A percentile compares a stretch with the other conserved stretches of the same genome.
These are phyloP conservation scores for Rhododendron griersonianum DNA, from an alignment of 148 eudicot genomes.

Conservation along the genomic window DNA sequence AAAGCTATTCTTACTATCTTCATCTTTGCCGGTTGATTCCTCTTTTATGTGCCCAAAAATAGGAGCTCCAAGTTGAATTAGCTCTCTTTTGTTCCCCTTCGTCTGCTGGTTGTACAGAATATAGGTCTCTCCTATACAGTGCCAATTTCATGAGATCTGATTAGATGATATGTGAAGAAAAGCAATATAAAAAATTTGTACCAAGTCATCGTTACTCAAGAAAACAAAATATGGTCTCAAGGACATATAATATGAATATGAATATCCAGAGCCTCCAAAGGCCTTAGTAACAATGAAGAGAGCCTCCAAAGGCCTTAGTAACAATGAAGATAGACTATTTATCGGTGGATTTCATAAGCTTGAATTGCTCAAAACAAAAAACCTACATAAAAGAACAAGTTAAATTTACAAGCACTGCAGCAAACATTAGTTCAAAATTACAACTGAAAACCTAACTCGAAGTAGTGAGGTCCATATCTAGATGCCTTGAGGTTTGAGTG, in stretches of 20 bases:
- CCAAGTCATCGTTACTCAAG: background rate
- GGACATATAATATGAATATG: background rate
- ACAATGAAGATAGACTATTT: background rate
- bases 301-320: background rate
- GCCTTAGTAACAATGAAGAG: background rate
- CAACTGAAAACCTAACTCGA: background rate
- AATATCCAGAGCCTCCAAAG: background rate
- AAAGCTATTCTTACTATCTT: slow-evolving; percentile 43
- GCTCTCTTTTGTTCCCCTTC: slow-evolving; percentile 85
- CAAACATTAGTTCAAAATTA: background rate
- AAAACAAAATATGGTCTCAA: background rate
- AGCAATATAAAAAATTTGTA: no score
- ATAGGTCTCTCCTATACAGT: slow-evolving; percentile 72
- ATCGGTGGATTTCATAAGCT: background rate
- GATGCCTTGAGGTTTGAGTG: background rate
- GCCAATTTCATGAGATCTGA: slow-evolving; percentile 8
- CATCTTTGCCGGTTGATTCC: slow-evolving; percentile 36
- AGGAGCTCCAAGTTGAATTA: slow-evolving; percentile 88
- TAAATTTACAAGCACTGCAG: background rate
- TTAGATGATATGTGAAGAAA: background rate
- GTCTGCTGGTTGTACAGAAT: slow-evolving; percentile 74
- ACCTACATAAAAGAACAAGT: background rate
- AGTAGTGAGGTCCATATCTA: background rate
- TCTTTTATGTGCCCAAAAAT: slow-evolving; percentile 69
- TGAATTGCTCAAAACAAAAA: background rate